A percentile compares a stretch with the other conserved stretches of the same genome.
phyloP scores from a whole-genome alignment of 2,329 filamentous ascomycete species.

The Aspergillus udagawae region DNA sequence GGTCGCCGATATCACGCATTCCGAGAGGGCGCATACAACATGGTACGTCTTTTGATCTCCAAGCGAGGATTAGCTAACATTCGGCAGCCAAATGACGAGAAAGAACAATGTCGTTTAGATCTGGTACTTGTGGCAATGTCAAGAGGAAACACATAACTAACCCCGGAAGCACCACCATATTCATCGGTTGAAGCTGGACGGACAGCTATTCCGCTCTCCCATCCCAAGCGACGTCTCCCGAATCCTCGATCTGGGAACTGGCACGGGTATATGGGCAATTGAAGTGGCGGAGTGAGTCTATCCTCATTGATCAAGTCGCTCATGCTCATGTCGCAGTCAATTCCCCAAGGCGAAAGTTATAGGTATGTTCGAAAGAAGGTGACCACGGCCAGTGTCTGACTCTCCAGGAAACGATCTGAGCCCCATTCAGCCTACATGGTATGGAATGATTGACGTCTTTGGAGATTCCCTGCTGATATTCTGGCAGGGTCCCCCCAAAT shows the following conservation, averaged over 20 bases:
- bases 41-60: background rate
- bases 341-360: slow-evolving; percentile 22
- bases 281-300: slow-evolving; percentile 15
- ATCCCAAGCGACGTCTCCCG: slow-evolving; percentile 17
- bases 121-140: slow-evolving; percentile 2
- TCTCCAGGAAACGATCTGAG: slow-evolving; percentile 24
- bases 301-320: background rate
- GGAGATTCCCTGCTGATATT: background rate
- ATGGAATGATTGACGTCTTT: background rate
- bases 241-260: slow-evolving; percentile 24
- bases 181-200: background rate
- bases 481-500: slow-evolving; percentile 25
- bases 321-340: slow-evolving; percentile 7
- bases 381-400: background rate
- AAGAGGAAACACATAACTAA: background rate
- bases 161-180: background rate
- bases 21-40: slow-evolving; percentile 3
- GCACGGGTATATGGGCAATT: slow-evolving; percentile 25
- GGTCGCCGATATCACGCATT: slow-evolving; percentile 6
- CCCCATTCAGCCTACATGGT: slow-evolving; percentile 25
- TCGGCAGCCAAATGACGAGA: slow-evolving; percentile 12
- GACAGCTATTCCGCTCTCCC: background rate
- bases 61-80: background rate
- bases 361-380: slow-evolving; percentile 1
- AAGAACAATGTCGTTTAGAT: slow-evolving; percentile 11